Evolutionary conservation across 2,329 filamentous ascomycete genomes (phyloP).

Genomic region (Colletotrichum camelliae): DNA sequence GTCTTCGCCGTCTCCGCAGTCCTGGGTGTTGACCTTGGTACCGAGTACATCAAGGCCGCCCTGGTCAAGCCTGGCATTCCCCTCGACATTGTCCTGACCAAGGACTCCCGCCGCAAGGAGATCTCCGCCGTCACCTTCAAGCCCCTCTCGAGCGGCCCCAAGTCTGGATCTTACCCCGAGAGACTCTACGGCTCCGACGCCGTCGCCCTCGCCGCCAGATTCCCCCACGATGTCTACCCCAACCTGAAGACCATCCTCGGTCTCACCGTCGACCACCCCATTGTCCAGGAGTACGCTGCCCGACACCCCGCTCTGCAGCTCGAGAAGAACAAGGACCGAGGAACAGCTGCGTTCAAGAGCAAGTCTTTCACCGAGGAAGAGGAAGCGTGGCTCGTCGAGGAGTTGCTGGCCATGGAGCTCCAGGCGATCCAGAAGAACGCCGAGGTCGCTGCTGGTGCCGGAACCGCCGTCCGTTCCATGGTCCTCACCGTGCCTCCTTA

Average conservation of each 20-base stretch:
- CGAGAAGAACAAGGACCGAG: slow-evolving; percentile 62
- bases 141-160: slow-evolving; percentile 70
- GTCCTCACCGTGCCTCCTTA: slow-evolving; percentile 92
- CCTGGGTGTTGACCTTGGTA: slow-evolving; percentile 91
- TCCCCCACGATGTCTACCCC: slow-evolving; percentile 91
- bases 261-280: slow-evolving; percentile 63
- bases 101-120: slow-evolving; percentile 97
- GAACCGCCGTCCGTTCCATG: slow-evolving; percentile 74
- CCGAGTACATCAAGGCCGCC: slow-evolving; percentile 94
- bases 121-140: slow-evolving; percentile 92
- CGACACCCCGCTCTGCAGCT: slow-evolving; percentile 82
- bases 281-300: slow-evolving; percentile 72
- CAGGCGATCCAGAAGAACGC: slow-evolving; percentile 91
- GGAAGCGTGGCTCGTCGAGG: slow-evolving; percentile 81
- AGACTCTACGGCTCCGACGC: slow-evolving; percentile 92
- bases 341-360: slow-evolving; percentile 84
- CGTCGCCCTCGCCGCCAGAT: slow-evolving; percentile 82
- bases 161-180: slow-evolving; percentile 78
- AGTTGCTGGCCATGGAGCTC: slow-evolving; percentile 94
- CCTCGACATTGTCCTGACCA: slow-evolving; percentile 96
- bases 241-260: slow-evolving; percentile 94
- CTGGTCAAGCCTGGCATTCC: slow-evolving; percentile 97
- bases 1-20: slow-evolving; percentile 72
- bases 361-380: slow-evolving; percentile 65
- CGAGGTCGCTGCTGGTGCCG: slow-evolving; percentile 79